Evolutionary conservation across 2,329 filamentous ascomycete species (phyloP).

Genomic region (Penicillium sp.): DNA sequence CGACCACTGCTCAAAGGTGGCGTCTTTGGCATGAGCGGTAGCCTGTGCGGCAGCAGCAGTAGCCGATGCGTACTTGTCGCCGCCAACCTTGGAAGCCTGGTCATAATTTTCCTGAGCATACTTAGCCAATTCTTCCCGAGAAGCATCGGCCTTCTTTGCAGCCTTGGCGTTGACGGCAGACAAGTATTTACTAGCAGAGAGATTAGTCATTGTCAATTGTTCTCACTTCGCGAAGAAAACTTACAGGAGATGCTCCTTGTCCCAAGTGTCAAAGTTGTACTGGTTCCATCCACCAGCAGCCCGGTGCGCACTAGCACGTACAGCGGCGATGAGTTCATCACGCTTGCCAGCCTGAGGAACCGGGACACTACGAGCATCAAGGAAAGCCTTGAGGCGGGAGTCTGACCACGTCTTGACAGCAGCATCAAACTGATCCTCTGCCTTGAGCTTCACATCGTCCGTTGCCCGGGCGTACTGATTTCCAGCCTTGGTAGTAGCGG

Average conservation of each 20-base stretch:
- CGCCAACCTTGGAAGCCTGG: conserved; percentile 50
- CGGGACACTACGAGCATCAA: conserved; percentile 74
- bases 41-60: conserved; percentile 69
- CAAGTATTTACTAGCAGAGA: conserved; percentile 46
- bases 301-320: conserved; percentile 72
- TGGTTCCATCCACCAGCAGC: conserved; percentile 66
- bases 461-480: conserved; percentile 78
- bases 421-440: conserved; percentile 66
- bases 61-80: conserved; percentile 58
- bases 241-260: conserved; percentile 67
- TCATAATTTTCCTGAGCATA: conserved; percentile 50
- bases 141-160: conserved; percentile 62
- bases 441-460: conserved; percentile 62
- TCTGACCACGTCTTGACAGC: conserved; percentile 68
- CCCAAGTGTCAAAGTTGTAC: conserved; percentile 80
- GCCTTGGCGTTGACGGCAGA: conserved; percentile 53
- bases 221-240: conserved; percentile 6
- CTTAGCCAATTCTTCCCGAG: conserved; percentile 70
- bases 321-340: conserved; percentile 71
- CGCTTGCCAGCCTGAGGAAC: conserved; percentile 70
- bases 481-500: conserved; percentile 71
- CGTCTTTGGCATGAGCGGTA: conserved; percentile 65
- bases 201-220: conserved; percentile 33
- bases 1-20: conserved; percentile 71
- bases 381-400: conserved; percentile 73